These are phyloP conservation scores for Aristolochia contorta DNA, from an alignment of 164 flowering plant species.

Conservation along the genomic window DNA sequence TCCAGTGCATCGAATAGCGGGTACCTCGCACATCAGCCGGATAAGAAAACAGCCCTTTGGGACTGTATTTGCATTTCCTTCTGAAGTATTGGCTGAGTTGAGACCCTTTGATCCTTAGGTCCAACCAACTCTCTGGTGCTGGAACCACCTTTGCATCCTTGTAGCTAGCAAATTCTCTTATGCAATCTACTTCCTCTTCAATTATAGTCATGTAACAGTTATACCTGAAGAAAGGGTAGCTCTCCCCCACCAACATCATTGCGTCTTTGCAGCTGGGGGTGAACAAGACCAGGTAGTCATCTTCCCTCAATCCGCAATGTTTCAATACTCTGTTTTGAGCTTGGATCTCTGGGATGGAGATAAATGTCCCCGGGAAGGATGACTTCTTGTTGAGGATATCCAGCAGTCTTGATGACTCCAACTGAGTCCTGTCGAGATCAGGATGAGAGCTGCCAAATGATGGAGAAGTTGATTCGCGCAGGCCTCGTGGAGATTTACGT, in stretches of 20 bases:
- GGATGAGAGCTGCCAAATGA: conserved; percentile 35
- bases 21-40: conserved; percentile 53
- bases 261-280: conserved; percentile 45
- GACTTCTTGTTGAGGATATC: conserved; percentile 60
- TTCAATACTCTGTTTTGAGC: conserved; percentile 51
- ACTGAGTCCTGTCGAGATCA: conserved; percentile 44
- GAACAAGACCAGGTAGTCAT: conserved; percentile 60
- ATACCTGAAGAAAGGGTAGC: conserved; percentile 55
- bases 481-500: conserved; percentile 43
- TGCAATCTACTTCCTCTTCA: conserved; percentile 36
- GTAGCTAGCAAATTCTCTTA: conserved; percentile 40
- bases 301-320: conserved; percentile 55
- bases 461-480: conserved; percentile 30
- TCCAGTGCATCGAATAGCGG: conserved; percentile 70
- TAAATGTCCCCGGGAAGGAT: conserved; percentile 57
- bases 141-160: conserved; percentile 51
- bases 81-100: conserved; percentile 59
- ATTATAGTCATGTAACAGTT: conserved; percentile 20
- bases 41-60: conserved; percentile 63
- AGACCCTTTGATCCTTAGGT: conserved; percentile 23
- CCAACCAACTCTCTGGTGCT: conserved; percentile 66
- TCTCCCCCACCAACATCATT: conserved; percentile 72
- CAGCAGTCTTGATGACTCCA: conserved; percentile 57
- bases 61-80: conserved; percentile 54
- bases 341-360: conserved; percentile 69